Evolutionary conservation across 495 filamentous ascomycete genomes (phyloP).

Genomic region (Penicillium antarcticum): DNA sequence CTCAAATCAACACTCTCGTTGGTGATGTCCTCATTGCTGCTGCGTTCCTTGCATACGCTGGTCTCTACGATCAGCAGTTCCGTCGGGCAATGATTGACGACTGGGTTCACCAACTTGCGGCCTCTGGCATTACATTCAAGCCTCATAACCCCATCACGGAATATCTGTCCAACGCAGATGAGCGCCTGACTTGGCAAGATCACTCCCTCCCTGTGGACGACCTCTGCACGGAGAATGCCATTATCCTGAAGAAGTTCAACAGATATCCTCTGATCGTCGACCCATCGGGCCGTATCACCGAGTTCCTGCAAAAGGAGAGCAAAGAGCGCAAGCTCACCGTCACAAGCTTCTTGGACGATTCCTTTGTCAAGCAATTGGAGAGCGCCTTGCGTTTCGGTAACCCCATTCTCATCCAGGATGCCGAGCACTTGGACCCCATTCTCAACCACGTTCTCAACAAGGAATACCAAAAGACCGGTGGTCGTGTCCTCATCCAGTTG

Average conservation of each 20-base stretch:
- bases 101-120: conserved; percentile 86
- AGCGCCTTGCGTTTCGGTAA: conserved; percentile 97
- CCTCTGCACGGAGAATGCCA: conserved; percentile 97
- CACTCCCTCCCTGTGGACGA: conserved; percentile 98
- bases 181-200: conserved; percentile 89
- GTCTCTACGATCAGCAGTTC: conserved; percentile 97
- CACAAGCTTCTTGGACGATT: conserved; percentile 96
- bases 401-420: conserved; percentile 97
- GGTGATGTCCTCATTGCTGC: conserved; percentile 93
- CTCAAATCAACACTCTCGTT: conserved; percentile 93
- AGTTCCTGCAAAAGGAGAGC: conserved; percentile 92
- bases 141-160: conserved; percentile 91
- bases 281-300: conserved; percentile 87
- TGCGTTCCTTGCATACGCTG: conserved; percentile 96
- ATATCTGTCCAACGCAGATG: conserved; percentile 94
- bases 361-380: conserved; percentile 96
- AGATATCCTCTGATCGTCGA: conserved; percentile 98
- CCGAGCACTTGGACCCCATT: conserved; percentile 93
- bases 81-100: conserved; percentile 96
- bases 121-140: conserved; percentile 91
- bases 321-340: conserved; percentile 92
- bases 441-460: conserved; percentile 99
- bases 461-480: conserved; percentile 99
- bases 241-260: conserved; percentile 96
- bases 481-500: conserved; percentile 95